Evolutionary conservation across 2,329 filamentous ascomycete genomes (phyloP), one percentile per base, ranked within the genome.

Genomic region (Mariannaea sp.): DNA sequence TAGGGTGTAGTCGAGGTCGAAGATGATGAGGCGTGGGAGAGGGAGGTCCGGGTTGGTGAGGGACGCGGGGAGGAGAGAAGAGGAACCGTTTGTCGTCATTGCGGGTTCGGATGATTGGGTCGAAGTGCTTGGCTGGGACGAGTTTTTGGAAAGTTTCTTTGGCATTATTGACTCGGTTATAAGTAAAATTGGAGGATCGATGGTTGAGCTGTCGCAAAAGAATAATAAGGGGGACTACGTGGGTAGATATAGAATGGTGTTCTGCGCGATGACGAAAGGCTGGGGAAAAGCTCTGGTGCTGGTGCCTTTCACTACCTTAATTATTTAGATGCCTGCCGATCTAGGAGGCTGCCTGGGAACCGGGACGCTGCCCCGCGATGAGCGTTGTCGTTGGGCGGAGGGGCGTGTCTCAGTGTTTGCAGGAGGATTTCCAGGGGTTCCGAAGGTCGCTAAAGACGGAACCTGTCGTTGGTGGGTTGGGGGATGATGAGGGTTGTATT

Each of bases 1-100:
- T n/a, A 97, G 80, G 0, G 94, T 97, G 79, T 97, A 97, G 79
- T 97, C 93, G 58, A 97, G 84, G 71, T 97, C 94, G 75, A 97
- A 97, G 59, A 94, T 89, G 65, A 97, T 82, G 62, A 96, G 81
- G 57, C 87, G 85, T 0, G 92, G 92, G 1, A 96, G 81, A 0
- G 91, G 89, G 0, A 85, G 81, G 12, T 62, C 46, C 35, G 84
- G 73, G 71, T 17, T 69, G 27, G 4, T 79, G 78, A 16, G 72
- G 55, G 29, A 60, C 42, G 29, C 1, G 46, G 29, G n/a, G 47
- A 17, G 24, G 44, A 39, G 29, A 24, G 79, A 74, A 69, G 74
- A 68, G 66, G 39, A 26, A 36, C 42, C n/a, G 39, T 47, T 8
- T 41, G 54, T 55, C 35, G 57, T 45, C 26, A 55, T 57, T 13